These are phyloP conservation scores for Entomortierella beljakovae DNA, from an alignment of 192 early-diverging fungal species.

Conservation along the genomic window DNA sequence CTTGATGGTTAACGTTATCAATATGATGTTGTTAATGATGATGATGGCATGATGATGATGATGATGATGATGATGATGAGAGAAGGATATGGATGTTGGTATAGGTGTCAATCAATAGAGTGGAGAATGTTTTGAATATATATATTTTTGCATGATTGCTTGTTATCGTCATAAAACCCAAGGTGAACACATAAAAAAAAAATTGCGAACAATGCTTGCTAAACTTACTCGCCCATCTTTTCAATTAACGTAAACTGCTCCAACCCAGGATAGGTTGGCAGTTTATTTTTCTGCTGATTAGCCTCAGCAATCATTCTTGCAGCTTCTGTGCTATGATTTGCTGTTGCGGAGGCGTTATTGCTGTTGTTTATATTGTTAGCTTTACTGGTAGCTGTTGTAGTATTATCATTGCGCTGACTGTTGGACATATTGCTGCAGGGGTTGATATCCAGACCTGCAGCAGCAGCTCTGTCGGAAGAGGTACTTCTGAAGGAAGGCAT, in stretches of 20 bases:
- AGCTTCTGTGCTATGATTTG: conserved; percentile 45
- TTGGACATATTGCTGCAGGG: not conserved
- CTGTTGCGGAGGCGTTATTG: not conserved
- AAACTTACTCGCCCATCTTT: conserved; percentile 81
- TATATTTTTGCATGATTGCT: too few relatives aligned
- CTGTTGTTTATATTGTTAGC: not conserved
- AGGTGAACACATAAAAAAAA: not conserved
- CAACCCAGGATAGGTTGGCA: conserved; percentile 69
- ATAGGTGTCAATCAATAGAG: too few relatives aligned
- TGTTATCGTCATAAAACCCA: too few relatives aligned
- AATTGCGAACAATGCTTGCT: not conserved
- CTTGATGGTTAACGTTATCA: too few relatives aligned
- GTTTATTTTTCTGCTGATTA: conserved; percentile 56
- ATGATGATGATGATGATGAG: too few relatives aligned
- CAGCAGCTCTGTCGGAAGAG: conserved; percentile 9
- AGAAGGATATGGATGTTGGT: too few relatives aligned
- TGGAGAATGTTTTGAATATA: not conserved
- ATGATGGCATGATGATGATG: too few relatives aligned
- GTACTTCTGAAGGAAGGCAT: conserved; percentile 14
- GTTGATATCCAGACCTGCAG: not conserved
- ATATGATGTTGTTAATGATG: too few relatives aligned
- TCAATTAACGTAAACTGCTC: conserved; percentile 67
- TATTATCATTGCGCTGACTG: not conserved
- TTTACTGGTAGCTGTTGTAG: conserved; percentile 3
- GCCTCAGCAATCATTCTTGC: conserved; percentile 66